These are phyloP conservation scores for Aureobasidium musti DNA, from an alignment of 2,329 filamentous ascomycete species.

Conservation along the genomic window DNA sequence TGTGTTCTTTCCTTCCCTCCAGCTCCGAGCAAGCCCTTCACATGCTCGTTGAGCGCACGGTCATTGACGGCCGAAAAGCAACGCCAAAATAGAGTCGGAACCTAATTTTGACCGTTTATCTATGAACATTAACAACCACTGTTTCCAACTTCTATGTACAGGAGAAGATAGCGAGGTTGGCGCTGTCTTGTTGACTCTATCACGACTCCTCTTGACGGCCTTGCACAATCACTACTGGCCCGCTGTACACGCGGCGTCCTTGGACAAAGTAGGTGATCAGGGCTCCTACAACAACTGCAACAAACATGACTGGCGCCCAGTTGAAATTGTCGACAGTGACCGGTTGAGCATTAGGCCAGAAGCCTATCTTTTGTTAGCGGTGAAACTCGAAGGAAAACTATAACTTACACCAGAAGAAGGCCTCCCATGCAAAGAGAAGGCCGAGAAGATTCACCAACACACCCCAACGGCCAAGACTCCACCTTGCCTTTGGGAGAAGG, in stretches of 20 bases:
- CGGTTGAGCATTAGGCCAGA: slow-evolving; percentile 25
- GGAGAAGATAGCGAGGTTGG: neutral
- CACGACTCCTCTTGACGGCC: slow-evolving; percentile 10
- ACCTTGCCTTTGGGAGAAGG: slow-evolving; percentile 44
- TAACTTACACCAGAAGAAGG: slow-evolving; percentile 40
- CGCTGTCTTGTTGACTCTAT: neutral
- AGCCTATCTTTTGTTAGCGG: neutral
- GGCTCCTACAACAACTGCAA: slow-evolving; percentile 37
- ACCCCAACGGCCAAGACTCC: slow-evolving; percentile 45
- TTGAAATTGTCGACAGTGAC: slow-evolving; percentile 37
- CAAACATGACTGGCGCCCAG: slow-evolving; percentile 44
- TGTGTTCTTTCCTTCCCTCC: neutral
- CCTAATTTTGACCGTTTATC: slow-evolving; percentile 25
- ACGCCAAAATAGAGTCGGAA: slow-evolving; percentile 11
- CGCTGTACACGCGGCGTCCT: slow-evolving; percentile 40
- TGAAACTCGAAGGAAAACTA: neutral
- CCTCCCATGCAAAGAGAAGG: slow-evolving; percentile 42
- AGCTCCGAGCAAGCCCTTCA: slow-evolving; percentile 5
- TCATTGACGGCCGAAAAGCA: neutral
- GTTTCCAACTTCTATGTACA: slow-evolving; percentile 17
- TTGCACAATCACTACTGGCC: slow-evolving; percentile 28
- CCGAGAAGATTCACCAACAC: slow-evolving; percentile 44
- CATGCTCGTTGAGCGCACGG: slow-evolving; percentile 23
- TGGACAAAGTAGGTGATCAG: slow-evolving; percentile 39
- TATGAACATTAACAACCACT: slow-evolving; percentile 17